Evolutionary conservation across 2,329 filamentous ascomycete genomes (phyloP).

Genomic region (Blastomyces gilchristii): DNA sequence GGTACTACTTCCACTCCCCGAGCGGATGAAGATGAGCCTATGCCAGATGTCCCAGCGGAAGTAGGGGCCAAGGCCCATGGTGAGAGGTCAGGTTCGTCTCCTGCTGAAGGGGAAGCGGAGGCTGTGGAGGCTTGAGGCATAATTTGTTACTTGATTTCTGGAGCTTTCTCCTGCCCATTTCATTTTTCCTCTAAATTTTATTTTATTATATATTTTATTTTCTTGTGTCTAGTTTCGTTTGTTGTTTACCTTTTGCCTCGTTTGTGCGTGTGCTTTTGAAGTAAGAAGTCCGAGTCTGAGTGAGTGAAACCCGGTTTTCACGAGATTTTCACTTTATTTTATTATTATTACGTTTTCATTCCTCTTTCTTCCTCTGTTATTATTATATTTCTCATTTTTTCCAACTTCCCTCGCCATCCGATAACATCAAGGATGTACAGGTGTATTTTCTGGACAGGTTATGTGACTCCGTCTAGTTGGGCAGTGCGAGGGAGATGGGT

Average conservation of each 20-base stretch:
- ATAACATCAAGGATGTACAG: not conserved
- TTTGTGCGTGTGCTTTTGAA: not conserved
- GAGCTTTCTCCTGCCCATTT: slow-evolving; percentile 14
- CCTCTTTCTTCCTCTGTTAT: not conserved
- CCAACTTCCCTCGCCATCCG: not conserved
- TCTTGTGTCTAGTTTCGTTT: not conserved
- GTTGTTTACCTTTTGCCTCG: not conserved
- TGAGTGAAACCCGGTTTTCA: not conserved
- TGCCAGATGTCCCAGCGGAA: slow-evolving; percentile 12
- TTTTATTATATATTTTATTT: not conserved
- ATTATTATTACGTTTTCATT: not conserved
- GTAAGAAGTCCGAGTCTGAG: not conserved
- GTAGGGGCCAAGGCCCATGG: slow-evolving; percentile 5
- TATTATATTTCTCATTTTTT: not conserved
- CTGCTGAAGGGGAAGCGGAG: slow-evolving; percentile 6
- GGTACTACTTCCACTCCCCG: slow-evolving; percentile 11
- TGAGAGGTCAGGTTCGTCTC: slow-evolving; percentile 6
- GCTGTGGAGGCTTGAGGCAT: slow-evolving; percentile 8
- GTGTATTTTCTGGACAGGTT: not conserved
- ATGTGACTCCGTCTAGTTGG: not conserved
- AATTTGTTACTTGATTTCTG: slow-evolving; percentile 7
- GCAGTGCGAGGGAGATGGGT: not conserved
- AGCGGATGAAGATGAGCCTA: slow-evolving; percentile 12
- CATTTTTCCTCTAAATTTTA: slow-evolving; percentile 8
- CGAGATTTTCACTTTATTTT: slow-evolving; percentile 6